phyloP scores from a whole-genome alignment of 1,284 basidiomycete genomes.

The Kwoniella shivajii region DNA sequence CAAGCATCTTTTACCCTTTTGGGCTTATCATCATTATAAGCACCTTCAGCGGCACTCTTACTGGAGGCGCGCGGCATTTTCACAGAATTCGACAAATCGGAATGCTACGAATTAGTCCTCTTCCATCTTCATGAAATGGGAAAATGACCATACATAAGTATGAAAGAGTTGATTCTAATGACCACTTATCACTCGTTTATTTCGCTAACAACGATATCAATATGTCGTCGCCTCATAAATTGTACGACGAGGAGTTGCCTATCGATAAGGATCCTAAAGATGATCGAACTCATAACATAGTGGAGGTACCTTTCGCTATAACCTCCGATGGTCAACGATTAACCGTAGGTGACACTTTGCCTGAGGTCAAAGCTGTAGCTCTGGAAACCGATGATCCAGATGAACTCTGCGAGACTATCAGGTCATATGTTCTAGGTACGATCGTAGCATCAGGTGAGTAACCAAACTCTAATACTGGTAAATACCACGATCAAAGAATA shows the following conservation, averaged over 20 bases:
- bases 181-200: neutral
- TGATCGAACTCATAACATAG: neutral
- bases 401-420: constrained; percentile 45
- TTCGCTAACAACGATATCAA: neutral
- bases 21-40: no score
- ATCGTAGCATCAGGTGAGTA: constrained; percentile 12
- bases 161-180: neutral
- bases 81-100: neutral
- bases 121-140: neutral
- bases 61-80: constrained; percentile 3
- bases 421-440: constrained; percentile 18
- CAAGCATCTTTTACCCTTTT: no score
- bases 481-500: no score
- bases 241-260: neutral
- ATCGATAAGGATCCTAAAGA: neutral
- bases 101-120: neutral
- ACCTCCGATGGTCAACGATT: neutral
- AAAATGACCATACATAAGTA: constrained; percentile 1
- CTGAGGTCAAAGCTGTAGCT: constrained; percentile 18
- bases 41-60: no score
- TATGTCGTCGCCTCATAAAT: neutral
- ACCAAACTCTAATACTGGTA: no score
- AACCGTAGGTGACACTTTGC: constrained; percentile 9
- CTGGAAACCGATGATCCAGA: constrained; percentile 13
- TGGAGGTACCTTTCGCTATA: neutral